Evolutionary conservation across 495 filamentous ascomycete species (phyloP).

Genomic region (Lindgomyces ingoldianus): DNA sequence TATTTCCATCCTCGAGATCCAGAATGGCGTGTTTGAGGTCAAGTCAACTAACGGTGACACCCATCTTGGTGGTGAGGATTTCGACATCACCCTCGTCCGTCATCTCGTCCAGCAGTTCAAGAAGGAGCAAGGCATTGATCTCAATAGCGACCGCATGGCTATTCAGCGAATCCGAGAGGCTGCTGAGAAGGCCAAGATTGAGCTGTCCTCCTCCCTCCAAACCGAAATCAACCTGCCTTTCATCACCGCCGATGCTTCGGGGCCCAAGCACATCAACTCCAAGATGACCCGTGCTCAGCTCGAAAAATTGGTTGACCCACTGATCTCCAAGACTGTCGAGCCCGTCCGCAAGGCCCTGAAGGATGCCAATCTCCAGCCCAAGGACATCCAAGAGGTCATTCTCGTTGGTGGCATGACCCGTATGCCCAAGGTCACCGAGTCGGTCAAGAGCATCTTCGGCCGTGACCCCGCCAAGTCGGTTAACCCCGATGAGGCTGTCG

Average conservation of each 20-base stretch:
- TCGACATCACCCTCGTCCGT: slow-evolving; percentile 94
- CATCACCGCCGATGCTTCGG: slow-evolving; percentile 93
- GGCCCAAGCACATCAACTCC: slow-evolving; percentile 95
- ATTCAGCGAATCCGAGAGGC: slow-evolving; percentile 99
- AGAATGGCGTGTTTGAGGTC: slow-evolving; percentile 97
- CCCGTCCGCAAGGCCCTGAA: slow-evolving; percentile 97
- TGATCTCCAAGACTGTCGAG: slow-evolving; percentile 83
- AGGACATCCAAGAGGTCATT: slow-evolving; percentile 98
- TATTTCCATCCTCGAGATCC: slow-evolving; percentile 96
- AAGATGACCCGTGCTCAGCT: slow-evolving; percentile 94
- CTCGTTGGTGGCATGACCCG: slow-evolving; percentile 99
- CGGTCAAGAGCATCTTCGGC: slow-evolving; percentile 95
- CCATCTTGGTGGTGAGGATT: slow-evolving; percentile 97
- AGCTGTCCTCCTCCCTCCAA: slow-evolving; percentile 92
- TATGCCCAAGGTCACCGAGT: slow-evolving; percentile 99
- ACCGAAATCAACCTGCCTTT: slow-evolving; percentile 99
- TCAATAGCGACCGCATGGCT: slow-evolving; percentile 93
- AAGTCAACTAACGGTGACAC: slow-evolving; percentile 99
- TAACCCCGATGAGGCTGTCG: slow-evolving; percentile 98
- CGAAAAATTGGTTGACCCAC: slow-evolving; percentile 86
- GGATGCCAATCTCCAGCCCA: slow-evolving; percentile 90
- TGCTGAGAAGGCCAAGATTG: slow-evolving; percentile 99
- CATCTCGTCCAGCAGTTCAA: slow-evolving; percentile 95
- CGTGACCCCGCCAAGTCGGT: slow-evolving; percentile 98
- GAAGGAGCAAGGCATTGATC: slow-evolving; percentile 89